These are phyloP conservation scores for Xylariaceae sp. DNA, from an alignment of 2,329 filamentous ascomycete species.

Conservation along the genomic window DNA sequence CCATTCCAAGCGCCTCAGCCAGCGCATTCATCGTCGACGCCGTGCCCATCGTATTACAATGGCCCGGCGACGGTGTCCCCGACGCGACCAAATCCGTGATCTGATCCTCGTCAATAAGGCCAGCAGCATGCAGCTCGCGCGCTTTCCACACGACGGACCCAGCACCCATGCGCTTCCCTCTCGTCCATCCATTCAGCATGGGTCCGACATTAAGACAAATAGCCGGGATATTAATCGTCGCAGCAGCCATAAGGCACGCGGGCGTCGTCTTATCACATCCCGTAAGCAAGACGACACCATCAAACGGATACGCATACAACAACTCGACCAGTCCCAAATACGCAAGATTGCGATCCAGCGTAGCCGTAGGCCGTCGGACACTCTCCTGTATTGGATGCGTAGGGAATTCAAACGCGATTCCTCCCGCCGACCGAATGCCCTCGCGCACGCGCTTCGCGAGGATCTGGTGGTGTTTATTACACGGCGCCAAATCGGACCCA, in stretches of 20 bases:
- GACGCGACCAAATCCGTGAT: slow-evolving; percentile 41
- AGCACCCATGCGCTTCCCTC: slow-evolving; percentile 38
- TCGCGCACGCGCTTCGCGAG: slow-evolving; percentile 46
- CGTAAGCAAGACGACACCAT: slow-evolving; percentile 46
- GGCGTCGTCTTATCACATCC: slow-evolving; percentile 51
- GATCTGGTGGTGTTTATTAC: slow-evolving; percentile 46
- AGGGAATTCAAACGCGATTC: slow-evolving; percentile 47
- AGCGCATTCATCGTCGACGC: slow-evolving; percentile 50
- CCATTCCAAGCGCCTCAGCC: slow-evolving; percentile 49
- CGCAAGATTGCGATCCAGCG: slow-evolving; percentile 45
- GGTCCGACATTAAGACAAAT: slow-evolving; percentile 49
- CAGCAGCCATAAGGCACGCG: slow-evolving; percentile 47
- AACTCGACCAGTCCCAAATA: slow-evolving; percentile 46
- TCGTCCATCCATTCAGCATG: slow-evolving; percentile 46
- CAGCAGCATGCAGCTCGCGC: slow-evolving; percentile 42
- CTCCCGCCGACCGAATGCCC: slow-evolving; percentile 44
- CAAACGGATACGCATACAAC: slow-evolving; percentile 43
- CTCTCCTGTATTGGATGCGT: slow-evolving; percentile 49
- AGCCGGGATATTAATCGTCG: slow-evolving; percentile 47
- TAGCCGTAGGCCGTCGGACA: slow-evolving; percentile 42
- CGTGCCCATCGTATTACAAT: slow-evolving; percentile 51
- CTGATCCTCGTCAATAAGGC: slow-evolving; percentile 40
- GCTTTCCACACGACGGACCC: slow-evolving; percentile 46
- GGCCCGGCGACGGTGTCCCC: slow-evolving; percentile 41
- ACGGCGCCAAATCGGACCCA: slow-evolving; percentile 46